Percentiles rank a stretch among this genome's conserved stretches.
These are phyloP conservation scores for Wickerhamomyces hampshirensis DNA, from an alignment of 805 yeast genomes.

Conservation along the genomic window DNA sequence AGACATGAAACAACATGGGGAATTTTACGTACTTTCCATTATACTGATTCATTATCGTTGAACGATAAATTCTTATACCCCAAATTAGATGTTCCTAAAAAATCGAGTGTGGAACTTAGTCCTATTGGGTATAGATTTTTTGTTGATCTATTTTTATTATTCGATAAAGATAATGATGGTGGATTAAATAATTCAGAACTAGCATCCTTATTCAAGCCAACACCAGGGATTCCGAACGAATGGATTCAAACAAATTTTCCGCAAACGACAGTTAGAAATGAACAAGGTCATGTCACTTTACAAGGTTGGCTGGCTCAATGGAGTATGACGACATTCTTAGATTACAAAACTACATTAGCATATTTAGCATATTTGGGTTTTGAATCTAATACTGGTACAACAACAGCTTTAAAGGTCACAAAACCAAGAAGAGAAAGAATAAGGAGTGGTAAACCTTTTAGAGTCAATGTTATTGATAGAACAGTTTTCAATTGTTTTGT, in stretches of 20 bases:
- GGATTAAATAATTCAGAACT: constrained; percentile 79
- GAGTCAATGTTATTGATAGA: constrained; percentile 72
- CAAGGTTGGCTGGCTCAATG: constrained; percentile 99
- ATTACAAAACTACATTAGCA: constrained; percentile 77
- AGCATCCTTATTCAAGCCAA: constrained; percentile 66
- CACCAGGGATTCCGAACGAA: constrained; percentile 86
- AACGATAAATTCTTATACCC: constrained; percentile 81
- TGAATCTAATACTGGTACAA: constrained; percentile 37
- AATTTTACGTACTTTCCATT: constrained; percentile 78
- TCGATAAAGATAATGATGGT: constrained; percentile 95
- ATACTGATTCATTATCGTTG: constrained; percentile 86
- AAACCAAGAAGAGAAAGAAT: constrained; percentile 70
- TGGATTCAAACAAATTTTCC: constrained; percentile 91
- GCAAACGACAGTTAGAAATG: constrained; percentile 80
- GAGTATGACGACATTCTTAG: constrained; percentile 92
- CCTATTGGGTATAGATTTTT: constrained; percentile 90
- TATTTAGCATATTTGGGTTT: constrained; percentile 90
- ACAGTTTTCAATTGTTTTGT: constrained; percentile 90
- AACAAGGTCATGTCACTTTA: constrained; percentile 80
- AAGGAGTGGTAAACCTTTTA: constrained; percentile 58
- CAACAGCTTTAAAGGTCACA: constrained; percentile 68
- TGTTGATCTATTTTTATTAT: constrained; percentile 82
- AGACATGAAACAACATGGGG: constrained; percentile 98
- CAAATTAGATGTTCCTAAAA: constrained; percentile 62
- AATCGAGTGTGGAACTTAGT: constrained; percentile 83